Evolutionary conservation across 2,329 filamentous ascomycete genomes (phyloP), one percentile per base, ranked within the genome.

Genomic region (Corniculantispora saksenae): DNA sequence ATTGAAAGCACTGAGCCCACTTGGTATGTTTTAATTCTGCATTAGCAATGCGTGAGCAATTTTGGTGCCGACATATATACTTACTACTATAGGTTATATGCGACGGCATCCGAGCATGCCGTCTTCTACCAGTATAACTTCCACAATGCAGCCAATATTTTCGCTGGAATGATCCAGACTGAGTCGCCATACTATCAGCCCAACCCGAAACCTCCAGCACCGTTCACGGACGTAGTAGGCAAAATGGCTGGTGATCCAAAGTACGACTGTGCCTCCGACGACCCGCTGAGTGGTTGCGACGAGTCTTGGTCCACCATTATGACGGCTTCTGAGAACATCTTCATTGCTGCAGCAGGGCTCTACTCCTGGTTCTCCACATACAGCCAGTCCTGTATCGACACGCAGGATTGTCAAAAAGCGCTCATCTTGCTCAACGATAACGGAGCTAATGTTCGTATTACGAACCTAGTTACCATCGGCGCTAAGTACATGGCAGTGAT

Each of bases 151-250:
- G 73, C 77, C 64, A 81, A 83, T 71, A 72, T 85, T 69, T 84
- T 80, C 70, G 85, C 89, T 78, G 84, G 82, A 19, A 76, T 88
- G 58, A 86, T 91, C 66, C 89, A 92, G 72, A 86, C 86, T 0
- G 90, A 92, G 74, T 90, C 88, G 2, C 86, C 89, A 13, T 89
- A 84, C 78, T 89, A 83, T 77, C 73, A 76, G 60, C 70, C 72
- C 81, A 89, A 57, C 3, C 68, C 69, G 2, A 53, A 17, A 19
- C 66, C 68, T 15, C 68, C 67, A 6, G 70, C 59, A 27, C 72
- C 69, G 1, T 73, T 71, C 40, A n/a, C 40, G 2, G 45, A 59
- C 17, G 23, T 21, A 0, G 51, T 69, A 0, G 69, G 67, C 2
- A 5, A 35, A 9, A 64, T 70, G 1, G n/a, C 7, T 19, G 35